Evolutionary conservation across 2,329 filamentous ascomycete genomes (phyloP), one percentile per base, ranked within the genome.

Genomic region (Nakataea oryzae): DNA sequence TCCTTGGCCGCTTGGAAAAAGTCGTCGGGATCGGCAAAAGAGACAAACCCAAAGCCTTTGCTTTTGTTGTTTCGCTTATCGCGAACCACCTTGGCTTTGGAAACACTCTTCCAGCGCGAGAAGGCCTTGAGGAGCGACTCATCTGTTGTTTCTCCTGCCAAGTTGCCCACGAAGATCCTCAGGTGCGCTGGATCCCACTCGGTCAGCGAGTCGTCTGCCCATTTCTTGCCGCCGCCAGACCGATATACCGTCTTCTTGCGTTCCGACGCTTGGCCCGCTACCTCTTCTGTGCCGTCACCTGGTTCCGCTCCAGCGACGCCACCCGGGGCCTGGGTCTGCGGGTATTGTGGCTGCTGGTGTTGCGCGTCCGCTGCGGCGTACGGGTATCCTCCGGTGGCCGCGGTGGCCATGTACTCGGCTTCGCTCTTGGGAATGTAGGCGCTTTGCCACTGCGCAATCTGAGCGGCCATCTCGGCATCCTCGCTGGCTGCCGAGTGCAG

Each of bases 151-250:
- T 99, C 95, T 67, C 95, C 95, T 54, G 95, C 95, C 60, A 99
- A 83, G 74, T 99, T 99, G 66, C 95, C 95, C 21, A 97, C 92
- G 74, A 97, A 97, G 56, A 99, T 85, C 47, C 95, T 91, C 70
- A 96, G 90, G 73, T 99, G 95, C 30, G 89, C 85, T 1, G 93
- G 93, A 71, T 97, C 93, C 95, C 95, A 99, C 73, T 97, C 95
- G 2, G 97, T 83, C 3, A 99, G 84, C 0, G 89, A 84, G 62
- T 90, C 82, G 72, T 99, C 95, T 28, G 89, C 88, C 95, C 95
- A 99, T 63, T 86, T 89, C 78, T 96, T 91, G 62, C 95, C 95
- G 65, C 95, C 95, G 60, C 93, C 95, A 64, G 89, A 84, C 54
- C 95, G 89, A 59, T 91, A 81, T 0, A 99, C 95, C 0, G 95